Percentiles rank a stretch among this genome's conserved stretches.
These are phyloP conservation scores for Quercus suber DNA, from an alignment of 306 rosid species.

Conservation along the genomic window DNA sequence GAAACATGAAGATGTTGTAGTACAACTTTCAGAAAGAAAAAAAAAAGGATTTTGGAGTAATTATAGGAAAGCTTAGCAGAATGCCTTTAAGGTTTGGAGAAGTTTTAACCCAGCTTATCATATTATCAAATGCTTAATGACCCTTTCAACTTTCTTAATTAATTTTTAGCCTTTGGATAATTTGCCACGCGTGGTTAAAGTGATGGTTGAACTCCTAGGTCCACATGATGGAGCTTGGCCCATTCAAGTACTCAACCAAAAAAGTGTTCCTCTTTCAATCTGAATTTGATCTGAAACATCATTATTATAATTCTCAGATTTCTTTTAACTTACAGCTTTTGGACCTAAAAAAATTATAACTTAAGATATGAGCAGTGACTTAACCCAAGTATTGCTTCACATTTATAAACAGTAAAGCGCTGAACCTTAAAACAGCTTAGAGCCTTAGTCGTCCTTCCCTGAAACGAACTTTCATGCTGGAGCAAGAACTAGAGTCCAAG, in stretches of 20 bases:
- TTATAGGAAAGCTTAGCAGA: constrained; percentile 21
- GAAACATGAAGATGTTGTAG: not conserved
- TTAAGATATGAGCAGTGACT: too few species aligned
- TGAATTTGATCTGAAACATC: not conserved
- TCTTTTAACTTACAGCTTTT: not conserved
- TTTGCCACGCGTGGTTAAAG: constrained; percentile 24
- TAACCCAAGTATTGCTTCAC: not conserved
- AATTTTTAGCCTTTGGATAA: constrained; percentile 15
- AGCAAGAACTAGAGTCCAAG: not conserved
- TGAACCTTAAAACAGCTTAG: too few species aligned
- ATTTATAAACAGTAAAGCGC: not conserved
- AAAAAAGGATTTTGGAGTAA: constrained; percentile 16
- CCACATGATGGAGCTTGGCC: constrained; percentile 11
- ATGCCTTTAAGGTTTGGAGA: constrained; percentile 20
- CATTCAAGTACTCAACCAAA: constrained; percentile 1
- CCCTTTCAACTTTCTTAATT: constrained; percentile 24
- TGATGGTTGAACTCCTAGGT: constrained; percentile 25
- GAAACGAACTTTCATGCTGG: too few species aligned
- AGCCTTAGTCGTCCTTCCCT: not conserved
- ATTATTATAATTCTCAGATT: not conserved
- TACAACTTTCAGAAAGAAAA: not conserved
- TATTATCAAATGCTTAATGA: constrained; percentile 25
- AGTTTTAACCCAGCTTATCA: constrained; percentile 21
- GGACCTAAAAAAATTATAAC: not conserved
- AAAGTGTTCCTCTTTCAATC: constrained; percentile 9